Evolutionary conservation across 768 basidiomycete genomes (phyloP).

Genomic region (Pleurotus tuoliensis): DNA sequence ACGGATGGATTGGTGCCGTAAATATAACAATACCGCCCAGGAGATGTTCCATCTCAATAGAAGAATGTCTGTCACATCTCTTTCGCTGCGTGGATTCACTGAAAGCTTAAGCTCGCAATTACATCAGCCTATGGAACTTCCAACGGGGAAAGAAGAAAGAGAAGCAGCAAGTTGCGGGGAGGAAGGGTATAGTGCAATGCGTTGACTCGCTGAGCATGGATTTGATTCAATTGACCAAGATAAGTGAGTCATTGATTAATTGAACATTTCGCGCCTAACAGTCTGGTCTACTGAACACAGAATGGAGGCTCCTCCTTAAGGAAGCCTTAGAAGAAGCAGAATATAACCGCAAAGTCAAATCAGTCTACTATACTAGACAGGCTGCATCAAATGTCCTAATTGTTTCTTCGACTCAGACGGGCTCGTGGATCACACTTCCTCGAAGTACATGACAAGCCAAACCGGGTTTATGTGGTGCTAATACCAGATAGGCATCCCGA

Average conservation of each 20-base stretch:
- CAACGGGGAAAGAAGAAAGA: not conserved
- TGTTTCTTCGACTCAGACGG: slow-evolving; percentile 4
- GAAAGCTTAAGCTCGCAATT: too few relatives aligned
- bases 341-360: not conserved
- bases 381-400: not conserved
- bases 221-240: not conserved
- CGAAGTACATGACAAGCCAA: not conserved
- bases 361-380: slow-evolving; percentile 2
- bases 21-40: not conserved
- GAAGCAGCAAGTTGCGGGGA: not conserved
- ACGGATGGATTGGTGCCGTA: not conserved
- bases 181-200: not conserved
- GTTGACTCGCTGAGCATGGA: not conserved
- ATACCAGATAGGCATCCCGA: not conserved
- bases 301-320: not conserved
- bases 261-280: too few relatives aligned
- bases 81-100: not conserved
- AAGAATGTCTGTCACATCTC: not conserved
- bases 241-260: not conserved
- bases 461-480: not conserved
- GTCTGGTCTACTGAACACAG: not conserved
- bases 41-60: not conserved
- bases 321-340: not conserved
- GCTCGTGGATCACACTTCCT: slow-evolving; percentile 2
- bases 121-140: too few relatives aligned